Base-by-base conservation (phyloP, 2,329 filamentous ascomycete species). In the Diaporthe vaccinii region DNA sequence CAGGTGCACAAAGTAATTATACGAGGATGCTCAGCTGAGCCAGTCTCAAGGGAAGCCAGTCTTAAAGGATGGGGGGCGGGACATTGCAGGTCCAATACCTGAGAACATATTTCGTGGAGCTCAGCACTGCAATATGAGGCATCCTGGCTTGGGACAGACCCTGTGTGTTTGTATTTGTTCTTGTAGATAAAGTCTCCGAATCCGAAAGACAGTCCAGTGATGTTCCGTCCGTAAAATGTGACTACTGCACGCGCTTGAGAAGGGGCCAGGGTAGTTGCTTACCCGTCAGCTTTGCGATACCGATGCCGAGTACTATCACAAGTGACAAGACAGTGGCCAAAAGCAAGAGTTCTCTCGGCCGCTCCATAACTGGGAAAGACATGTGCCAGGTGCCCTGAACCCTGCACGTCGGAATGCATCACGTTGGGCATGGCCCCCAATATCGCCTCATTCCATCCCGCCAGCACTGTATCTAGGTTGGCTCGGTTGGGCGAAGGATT, bases 351-450 rank as follows among this genome's bases (percentile, higher is more conserved):
- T 55, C 8, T 12, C 36, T 28, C 17, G 41, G 41, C 39, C 12
- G 6, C 15, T 65, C 59, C 59, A 12, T 12, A n/a, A 3, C 5
- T 17, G n/a, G n/a, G 15, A 20, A 34, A 46, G 36, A 22, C 25
- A 25, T n/a, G 58, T 25, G n/a, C n/a, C 57, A 61, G 34, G 22
- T 34, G 36, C 58, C n/a, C 25, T 20, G 36, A 41, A 61, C 41
- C 14, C 58, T 65, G 41, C 61, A 46, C 15, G n/a, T 31, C 4
- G 41, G 61, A 65, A 34, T 49, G 41, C 61, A 31, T 65, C n/a
- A 5, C 61, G 28, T 28, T 46, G 61, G 61, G 41, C 41, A 41
- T 65, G 46, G 44, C 62, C 62, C 62, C 31, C 62, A 68, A 51
- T 22, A 25, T 53, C 28, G 28, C 28, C 62, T 53, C 31, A 34